Evolutionary conservation across 345 rosid species (phyloP).

Genomic region (Linum usitatissimum): DNA sequence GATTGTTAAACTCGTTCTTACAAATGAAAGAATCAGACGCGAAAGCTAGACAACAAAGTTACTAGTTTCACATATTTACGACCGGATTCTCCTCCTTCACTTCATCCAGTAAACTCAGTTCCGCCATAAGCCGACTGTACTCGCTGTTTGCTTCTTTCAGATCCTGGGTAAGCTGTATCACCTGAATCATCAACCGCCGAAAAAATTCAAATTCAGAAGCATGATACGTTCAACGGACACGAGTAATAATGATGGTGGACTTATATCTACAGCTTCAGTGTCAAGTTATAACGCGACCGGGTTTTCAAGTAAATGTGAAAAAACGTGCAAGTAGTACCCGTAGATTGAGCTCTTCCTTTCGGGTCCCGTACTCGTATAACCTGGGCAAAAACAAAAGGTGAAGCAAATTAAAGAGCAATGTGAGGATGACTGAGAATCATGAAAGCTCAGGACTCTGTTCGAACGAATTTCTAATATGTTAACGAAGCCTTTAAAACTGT

Average conservation of each 20-base stretch:
- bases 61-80: background rate
- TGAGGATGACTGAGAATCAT: background rate
- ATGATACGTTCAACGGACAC: too few species aligned
- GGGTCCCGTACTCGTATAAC: background rate
- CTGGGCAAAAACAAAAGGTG: background rate
- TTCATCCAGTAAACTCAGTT: background rate
- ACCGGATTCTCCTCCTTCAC: background rate
- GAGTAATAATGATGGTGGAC: too few species aligned
- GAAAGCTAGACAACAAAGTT: background rate
- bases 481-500: too few species aligned
- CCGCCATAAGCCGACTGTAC: background rate
- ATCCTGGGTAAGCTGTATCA: background rate
- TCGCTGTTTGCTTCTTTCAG: background rate
- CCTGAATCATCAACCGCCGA: background rate
- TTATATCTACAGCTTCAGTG: too few species aligned
- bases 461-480: too few species aligned
- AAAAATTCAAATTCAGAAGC: background rate
- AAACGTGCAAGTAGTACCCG: background rate
- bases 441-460: background rate
- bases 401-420: background rate
- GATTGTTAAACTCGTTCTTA: background rate
- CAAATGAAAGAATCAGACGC: background rate
- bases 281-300: background rate
- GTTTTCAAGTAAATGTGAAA: background rate
- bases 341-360: background rate